Evolutionary conservation across 1,139 yeast species (phyloP), one percentile per base, ranked within the genome.

Genomic region (Candida dubliniensis): DNA sequence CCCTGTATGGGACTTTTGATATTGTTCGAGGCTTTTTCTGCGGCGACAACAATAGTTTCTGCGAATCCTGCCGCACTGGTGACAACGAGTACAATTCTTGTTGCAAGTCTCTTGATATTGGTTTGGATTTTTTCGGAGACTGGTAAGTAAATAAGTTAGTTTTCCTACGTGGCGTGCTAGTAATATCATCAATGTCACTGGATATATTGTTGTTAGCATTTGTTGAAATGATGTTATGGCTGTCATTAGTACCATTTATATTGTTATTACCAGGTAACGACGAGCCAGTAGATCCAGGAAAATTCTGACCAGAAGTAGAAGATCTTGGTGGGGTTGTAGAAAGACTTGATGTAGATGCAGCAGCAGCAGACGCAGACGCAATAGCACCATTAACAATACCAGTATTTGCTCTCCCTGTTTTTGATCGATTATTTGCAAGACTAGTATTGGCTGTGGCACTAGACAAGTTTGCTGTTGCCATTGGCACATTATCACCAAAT

Each of bases 31-130:
- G 81, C 56, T 82, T 85, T 64, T 84, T 88, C 46, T 86, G 85
- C 0, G 97, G 97, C 1, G 93, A 84, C 42, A 90, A 66, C 34
- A 93, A 67, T 35, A 91, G 66, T 54, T 81, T 77, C 56, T 91
- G 96, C 1, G 95, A 82, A 53, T 91, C 98, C 51, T 86, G 87
- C 42, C 98, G 76, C 35, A 93, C 96, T 0, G 97, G 97, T 2
- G 95, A 85, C 25, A 85, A 64, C 1, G 96, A 84, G 57, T 87
- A 88, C 36, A 89, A 72, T 55, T 87, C 90, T 56, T 81, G 84
- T 49, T 84, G 84, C 33, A 84, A 69, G 52, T 81, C 84, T 42
- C 82, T 58, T 8, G 82, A 76, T 1, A 79, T 71, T 8, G 87
- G 88, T 45, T 86, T 69, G 46, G 76, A 69, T 53, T 81, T 80